Evolutionary conservation across 2,329 filamentous ascomycete genomes (phyloP).

Genomic region (Apiospora koreana): DNA sequence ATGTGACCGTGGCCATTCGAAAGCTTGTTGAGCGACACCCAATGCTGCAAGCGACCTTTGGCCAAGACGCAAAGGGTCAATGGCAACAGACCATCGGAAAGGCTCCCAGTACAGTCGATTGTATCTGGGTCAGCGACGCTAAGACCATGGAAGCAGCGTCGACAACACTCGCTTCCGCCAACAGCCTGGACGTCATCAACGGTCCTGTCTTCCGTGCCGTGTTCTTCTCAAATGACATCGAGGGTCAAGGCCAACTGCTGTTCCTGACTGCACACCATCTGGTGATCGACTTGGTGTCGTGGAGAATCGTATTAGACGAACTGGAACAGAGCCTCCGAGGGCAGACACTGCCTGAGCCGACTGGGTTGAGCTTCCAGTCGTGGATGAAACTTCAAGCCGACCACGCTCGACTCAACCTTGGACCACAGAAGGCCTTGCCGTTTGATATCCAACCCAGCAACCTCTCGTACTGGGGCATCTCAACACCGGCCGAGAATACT

Average conservation of each 20-base stretch:
- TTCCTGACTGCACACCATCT: conserved; percentile 54
- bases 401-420: conserved; percentile 17
- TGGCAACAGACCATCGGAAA: conserved; percentile 39
- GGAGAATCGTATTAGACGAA: conserved; percentile 51
- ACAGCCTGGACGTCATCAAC: conserved; percentile 46
- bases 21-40: conserved; percentile 50
- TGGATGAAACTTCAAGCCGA: conserved; percentile 39
- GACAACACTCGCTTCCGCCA: conserved; percentile 37
- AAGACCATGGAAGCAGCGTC: conserved; percentile 41
- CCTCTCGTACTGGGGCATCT: conserved; percentile 14
- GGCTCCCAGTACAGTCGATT: conserved; percentile 46
- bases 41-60: conserved; percentile 39
- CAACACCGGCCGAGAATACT: not conserved
- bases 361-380: conserved; percentile 13
- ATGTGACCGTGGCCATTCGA: conserved; percentile 50
- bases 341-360: not conserved
- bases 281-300: conserved; percentile 51
- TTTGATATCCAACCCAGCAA: conserved; percentile 16
- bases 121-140: conserved; percentile 39
- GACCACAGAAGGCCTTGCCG: conserved; percentile 27
- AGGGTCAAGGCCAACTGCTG: conserved; percentile 39
- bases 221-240: conserved; percentile 44
- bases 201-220: conserved; percentile 53
- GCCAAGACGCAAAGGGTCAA: conserved; percentile 43
- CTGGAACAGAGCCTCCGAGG: conserved; percentile 43